Evolutionary conservation across 164 flowering plant genomes (phyloP).

Genomic region (Cinnamomum chago): DNA sequence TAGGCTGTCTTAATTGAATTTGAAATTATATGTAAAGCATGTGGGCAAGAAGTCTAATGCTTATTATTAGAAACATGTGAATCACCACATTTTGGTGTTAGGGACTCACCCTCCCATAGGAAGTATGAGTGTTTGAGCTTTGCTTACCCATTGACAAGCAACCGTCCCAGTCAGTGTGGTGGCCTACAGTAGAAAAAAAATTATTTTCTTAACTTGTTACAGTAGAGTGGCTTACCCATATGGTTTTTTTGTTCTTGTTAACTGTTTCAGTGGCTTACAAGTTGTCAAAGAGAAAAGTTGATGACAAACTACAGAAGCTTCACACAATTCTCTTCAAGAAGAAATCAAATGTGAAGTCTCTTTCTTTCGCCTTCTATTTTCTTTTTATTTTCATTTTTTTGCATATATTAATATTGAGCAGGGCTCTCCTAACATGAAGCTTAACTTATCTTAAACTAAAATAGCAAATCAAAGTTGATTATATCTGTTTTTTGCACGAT

Average conservation of each 20-base stretch:
- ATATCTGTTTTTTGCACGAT: too few species aligned
- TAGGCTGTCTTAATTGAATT: too few species aligned
- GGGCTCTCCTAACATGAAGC: too few species aligned
- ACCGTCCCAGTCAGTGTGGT: background rate
- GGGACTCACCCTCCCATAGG: background rate
- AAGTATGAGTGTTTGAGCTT: background rate
- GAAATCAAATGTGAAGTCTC: conserved; percentile 56
- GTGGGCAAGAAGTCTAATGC: too few species aligned
- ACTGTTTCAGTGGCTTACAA: conserved; percentile 83
- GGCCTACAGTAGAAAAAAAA: background rate
- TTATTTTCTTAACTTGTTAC: background rate
- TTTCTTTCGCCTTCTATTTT: background rate
- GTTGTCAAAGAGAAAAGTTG: conserved; percentile 82
- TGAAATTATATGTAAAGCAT: too few species aligned
- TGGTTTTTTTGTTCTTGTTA: conserved; percentile 22
- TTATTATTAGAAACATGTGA: too few species aligned
- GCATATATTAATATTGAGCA: too few species aligned
- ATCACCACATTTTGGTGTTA: background rate
- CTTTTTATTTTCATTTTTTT: background rate
- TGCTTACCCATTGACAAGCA: background rate
- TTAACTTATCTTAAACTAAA: too few species aligned
- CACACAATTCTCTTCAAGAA: conserved; percentile 77
- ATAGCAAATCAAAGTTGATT: too few species aligned
- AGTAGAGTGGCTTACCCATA: background rate
- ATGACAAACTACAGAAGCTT: conserved; percentile 75